These are phyloP conservation scores for Venustampulla echinocandica DNA, from an alignment of 495 filamentous ascomycete species.

Conservation along the genomic window DNA sequence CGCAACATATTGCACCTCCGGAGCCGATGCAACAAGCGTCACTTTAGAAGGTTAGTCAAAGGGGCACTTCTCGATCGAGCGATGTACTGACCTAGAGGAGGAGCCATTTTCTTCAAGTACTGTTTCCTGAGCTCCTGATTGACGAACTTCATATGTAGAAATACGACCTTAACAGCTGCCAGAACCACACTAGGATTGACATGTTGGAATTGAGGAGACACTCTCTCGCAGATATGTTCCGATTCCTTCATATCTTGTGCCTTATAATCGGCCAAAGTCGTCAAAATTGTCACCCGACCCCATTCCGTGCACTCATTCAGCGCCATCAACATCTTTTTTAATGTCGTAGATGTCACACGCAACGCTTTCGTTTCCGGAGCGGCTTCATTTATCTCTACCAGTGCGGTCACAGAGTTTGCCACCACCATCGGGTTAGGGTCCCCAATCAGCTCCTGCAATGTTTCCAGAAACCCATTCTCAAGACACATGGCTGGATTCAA, in stretches of 20 bases:
- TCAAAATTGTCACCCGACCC: conserved; percentile 92
- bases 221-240: conserved; percentile 96
- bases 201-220: conserved; percentile 95
- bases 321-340: conserved; percentile 95
- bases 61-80: not conserved
- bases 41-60: conserved; percentile 44
- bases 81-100: conserved; percentile 63
- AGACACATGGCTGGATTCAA: conserved; percentile 84
- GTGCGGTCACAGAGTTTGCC: conserved; percentile 88
- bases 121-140: conserved; percentile 65
- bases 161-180: conserved; percentile 94
- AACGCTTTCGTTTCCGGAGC: conserved; percentile 86
- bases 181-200: conserved; percentile 96
- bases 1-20: conserved; percentile 97
- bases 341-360: conserved; percentile 64
- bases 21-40: conserved; percentile 88
- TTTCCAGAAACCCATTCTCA: conserved; percentile 94
- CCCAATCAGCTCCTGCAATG: conserved; percentile 91
- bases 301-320: conserved; percentile 98
- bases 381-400: conserved; percentile 83
- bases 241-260: conserved; percentile 85
- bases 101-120: conserved; percentile 97
- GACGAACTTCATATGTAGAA: conserved; percentile 87
- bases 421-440: conserved; percentile 99
- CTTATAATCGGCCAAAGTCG: conserved; percentile 81